These are phyloP conservation scores for Trypanosoma avium DNA, from an alignment of 208 protist genomes.

Conservation along the genomic window DNA sequence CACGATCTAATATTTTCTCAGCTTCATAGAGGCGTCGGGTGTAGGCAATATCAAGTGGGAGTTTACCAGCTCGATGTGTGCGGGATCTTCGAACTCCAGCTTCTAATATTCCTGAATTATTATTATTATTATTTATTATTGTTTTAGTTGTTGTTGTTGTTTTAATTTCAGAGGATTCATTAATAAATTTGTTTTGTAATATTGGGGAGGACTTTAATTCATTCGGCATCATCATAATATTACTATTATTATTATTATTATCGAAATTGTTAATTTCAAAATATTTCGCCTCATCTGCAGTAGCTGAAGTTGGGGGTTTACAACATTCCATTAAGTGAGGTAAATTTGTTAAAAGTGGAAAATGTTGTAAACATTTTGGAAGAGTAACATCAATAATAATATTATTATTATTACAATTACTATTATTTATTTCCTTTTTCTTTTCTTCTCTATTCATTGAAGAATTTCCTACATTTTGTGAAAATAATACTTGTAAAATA, in stretches of 20 bases:
- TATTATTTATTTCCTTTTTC: not conserved
- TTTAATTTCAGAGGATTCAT: not conserved
- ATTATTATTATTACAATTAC: not conserved
- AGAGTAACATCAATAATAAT: not conserved
- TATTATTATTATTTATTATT: not conserved
- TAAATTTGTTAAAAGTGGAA: slow-evolving; percentile 22
- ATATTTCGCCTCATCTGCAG: not conserved
- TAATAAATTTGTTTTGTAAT: no score
- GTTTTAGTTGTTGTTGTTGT: not conserved
- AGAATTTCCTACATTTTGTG: not conserved
- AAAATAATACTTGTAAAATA: slow-evolving; percentile 14
- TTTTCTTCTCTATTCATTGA: not conserved
- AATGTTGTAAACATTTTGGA: slow-evolving; percentile 19
- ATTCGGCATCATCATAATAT: no score
- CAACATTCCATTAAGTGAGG: slow-evolving; percentile 5
- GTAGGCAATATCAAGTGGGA: slow-evolving; percentile 1
- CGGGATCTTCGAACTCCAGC: not conserved
- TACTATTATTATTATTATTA: not conserved
- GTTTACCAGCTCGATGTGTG: not conserved
- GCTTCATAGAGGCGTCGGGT: not conserved
- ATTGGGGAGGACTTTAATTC: no score
- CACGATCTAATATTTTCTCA: slow-evolving; percentile 4
- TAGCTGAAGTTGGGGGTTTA: not conserved
- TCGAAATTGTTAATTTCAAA: not conserved
- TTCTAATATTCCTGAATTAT: not conserved